Evolutionary conservation across 2,329 filamentous ascomycete species (phyloP).

Genomic region (Dactylonectria macrodidyma): DNA sequence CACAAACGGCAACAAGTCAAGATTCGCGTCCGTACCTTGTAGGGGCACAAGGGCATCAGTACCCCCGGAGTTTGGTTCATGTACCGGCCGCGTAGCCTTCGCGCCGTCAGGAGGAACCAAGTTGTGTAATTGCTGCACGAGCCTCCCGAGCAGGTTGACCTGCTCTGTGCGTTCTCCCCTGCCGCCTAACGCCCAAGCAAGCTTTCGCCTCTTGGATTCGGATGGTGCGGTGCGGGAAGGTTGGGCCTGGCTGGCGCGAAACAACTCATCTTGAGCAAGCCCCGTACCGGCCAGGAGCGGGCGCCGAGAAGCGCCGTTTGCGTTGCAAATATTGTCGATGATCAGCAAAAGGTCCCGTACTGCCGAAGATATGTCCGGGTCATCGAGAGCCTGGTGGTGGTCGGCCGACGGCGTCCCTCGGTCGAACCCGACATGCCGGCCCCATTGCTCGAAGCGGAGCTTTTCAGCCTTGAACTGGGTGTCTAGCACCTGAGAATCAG

Average conservation of each 20-base stretch:
- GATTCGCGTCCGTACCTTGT: too few relatives aligned
- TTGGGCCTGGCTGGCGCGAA: not conserved
- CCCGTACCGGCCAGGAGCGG: not conserved
- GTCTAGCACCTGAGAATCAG: too few relatives aligned
- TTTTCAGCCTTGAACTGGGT: not conserved
- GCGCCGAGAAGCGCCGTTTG: not conserved
- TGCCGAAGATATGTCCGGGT: not conserved
- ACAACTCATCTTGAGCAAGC: not conserved
- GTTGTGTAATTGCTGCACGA: conserved; percentile 3
- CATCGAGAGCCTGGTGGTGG: not conserved
- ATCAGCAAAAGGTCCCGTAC: not conserved
- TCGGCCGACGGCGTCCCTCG: not conserved
- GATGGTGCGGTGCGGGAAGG: not conserved
- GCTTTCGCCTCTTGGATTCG: not conserved
- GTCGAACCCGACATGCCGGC: not conserved
- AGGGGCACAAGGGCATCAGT: not conserved
- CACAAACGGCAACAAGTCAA: too few relatives aligned
- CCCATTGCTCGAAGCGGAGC: not conserved
- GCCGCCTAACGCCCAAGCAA: not conserved
- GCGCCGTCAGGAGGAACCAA: conserved; percentile 8
- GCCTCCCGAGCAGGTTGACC: not conserved
- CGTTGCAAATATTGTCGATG: not conserved
- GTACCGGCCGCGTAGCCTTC: not conserved
- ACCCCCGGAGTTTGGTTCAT: not conserved
- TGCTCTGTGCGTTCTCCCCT: conserved; percentile 6